Percentiles rank a stretch among this genome's conserved stretches.
Evolutionary conservation across 2,329 filamentous ascomycete genomes (phyloP).

Genomic region (Trichoderma koningiopsis): DNA sequence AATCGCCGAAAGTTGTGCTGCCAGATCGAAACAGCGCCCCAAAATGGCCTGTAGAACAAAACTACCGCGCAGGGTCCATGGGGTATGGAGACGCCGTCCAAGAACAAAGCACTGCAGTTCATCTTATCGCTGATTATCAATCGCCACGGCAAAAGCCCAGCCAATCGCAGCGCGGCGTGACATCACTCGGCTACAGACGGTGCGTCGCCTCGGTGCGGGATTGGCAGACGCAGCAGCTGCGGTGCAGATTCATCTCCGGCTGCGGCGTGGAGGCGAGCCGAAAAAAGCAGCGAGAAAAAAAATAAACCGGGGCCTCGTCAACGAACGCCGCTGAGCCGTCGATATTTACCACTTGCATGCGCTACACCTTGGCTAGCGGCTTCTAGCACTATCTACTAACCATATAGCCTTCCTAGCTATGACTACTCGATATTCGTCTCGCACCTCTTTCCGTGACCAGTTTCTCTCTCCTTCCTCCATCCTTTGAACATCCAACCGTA

Average conservation of each 20-base stretch:
- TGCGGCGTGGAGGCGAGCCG: conserved; percentile 15
- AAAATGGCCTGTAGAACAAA: not conserved
- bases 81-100: not conserved
- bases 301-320: not conserved
- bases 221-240: not conserved
- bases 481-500: not conserved
- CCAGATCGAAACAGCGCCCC: not conserved
- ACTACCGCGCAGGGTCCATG: not conserved
- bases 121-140: conserved; percentile 25
- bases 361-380: conserved; percentile 2
- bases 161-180: conserved; percentile 24
- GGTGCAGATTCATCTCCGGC: conserved; percentile 23
- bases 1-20: not conserved
- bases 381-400: conserved; percentile 2
- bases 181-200: conserved; percentile 26
- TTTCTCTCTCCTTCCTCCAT: not conserved
- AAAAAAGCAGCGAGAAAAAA: conserved; percentile 4
- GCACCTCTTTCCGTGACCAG: not conserved
- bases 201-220: not conserved
- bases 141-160: not conserved
- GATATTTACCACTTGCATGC: not conserved
- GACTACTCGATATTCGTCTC: conserved; percentile 11
- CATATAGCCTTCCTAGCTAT: not conserved
- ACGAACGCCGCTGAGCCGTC: not conserved
- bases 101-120: not conserved